These are phyloP conservation scores for Amphicarpaea edgeworthii DNA, from an alignment of 306 rosid genomes.

Conservation along the genomic window DNA sequence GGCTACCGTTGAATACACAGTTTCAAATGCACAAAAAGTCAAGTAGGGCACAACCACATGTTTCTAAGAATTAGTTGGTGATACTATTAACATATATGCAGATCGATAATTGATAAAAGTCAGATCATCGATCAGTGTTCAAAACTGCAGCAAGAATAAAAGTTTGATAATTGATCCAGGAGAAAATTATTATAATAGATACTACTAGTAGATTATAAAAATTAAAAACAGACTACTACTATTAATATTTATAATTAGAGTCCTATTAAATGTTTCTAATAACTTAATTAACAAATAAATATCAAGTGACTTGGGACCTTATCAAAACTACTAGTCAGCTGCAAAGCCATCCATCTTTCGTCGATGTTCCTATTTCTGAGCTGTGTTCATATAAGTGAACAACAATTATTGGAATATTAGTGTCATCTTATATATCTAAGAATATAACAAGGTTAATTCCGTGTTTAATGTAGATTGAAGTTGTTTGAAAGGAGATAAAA, in stretches of 20 bases:
- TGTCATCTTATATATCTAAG: neutral
- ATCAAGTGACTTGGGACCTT: neutral
- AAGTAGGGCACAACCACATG: neutral
- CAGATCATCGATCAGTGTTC: too few relatives aligned
- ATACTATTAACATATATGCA: slow-evolving; percentile 2
- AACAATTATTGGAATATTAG: neutral
- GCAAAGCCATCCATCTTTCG: too few relatives aligned
- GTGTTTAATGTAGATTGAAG: neutral
- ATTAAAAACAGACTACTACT: neutral
- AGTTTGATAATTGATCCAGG: neutral
- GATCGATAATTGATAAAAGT: neutral
- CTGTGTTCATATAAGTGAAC: neutral
- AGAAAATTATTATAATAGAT: neutral
- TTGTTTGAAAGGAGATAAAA: neutral
- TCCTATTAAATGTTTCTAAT: neutral
- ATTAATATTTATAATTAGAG: too few relatives aligned
- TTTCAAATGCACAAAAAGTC: slow-evolving; percentile 11
- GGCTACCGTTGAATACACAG: neutral
- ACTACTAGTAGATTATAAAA: neutral
- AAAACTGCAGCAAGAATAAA: neutral
- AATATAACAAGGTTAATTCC: neutral
- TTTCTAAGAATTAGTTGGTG: slow-evolving; percentile 2
- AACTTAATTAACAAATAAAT: neutral
- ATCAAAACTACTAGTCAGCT: too few relatives aligned
- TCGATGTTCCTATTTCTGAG: too few relatives aligned